phyloP scores from a whole-genome alignment of 768 basidiomycete genomes.

The Cystobasidium tubakii region DNA sequence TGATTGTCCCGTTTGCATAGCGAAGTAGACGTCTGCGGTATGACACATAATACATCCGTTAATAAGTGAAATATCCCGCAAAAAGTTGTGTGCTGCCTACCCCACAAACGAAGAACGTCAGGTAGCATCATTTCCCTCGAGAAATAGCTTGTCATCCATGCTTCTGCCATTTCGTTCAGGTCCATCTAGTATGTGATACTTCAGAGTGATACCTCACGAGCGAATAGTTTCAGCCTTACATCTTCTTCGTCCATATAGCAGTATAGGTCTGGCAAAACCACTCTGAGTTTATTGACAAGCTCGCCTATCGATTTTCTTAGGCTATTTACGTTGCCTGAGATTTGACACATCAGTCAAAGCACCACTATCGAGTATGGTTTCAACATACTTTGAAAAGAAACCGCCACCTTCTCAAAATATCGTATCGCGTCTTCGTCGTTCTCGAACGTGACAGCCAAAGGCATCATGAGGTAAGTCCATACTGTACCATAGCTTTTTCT shows the following conservation, averaged over 20 bases:
- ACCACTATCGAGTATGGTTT: too few species aligned
- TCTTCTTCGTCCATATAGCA: conserved; percentile 1
- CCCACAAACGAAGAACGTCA: background rate
- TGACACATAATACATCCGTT: background rate
- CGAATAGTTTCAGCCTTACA: background rate
- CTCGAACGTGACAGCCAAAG: background rate
- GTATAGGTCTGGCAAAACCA: background rate
- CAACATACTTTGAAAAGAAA: background rate
- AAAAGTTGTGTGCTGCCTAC: background rate
- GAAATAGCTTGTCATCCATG: conserved; percentile 1
- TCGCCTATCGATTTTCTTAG: background rate
- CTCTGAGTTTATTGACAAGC: background rate
- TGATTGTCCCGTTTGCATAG: background rate
- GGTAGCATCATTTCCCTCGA: background rate
- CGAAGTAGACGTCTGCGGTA: background rate
- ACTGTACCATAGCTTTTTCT: background rate
- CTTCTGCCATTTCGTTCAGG: background rate
- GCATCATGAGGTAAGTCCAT: background rate
- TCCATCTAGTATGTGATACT: background rate
- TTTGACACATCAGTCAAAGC: background rate
- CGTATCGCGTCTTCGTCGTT: background rate
- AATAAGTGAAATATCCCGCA: too few species aligned
- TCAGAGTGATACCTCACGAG: too few species aligned
- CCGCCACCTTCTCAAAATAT: background rate
- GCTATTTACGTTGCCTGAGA: background rate